Base-by-base conservation (phyloP, 225 moss, liverwort and hornwort species). In the Polytrichum formosum region DNA sequence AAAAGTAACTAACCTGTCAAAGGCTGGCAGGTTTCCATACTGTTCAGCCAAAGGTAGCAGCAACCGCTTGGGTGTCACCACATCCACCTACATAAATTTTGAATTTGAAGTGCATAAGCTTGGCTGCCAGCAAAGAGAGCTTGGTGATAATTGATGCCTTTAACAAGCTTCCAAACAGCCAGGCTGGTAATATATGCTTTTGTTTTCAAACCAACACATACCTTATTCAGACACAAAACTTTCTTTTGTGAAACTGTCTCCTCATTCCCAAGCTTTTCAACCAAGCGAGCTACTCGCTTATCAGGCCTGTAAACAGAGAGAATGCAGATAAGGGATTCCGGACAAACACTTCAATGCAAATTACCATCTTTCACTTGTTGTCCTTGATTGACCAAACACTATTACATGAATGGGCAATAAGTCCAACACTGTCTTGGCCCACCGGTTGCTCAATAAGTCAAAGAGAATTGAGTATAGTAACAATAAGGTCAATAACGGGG, bases 21-120 rank as follows among this genome's bases (percentile, higher is more conserved):
- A 98, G 62, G 87, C 91, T 70, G 92, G 87, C 67, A 85, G 82
- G 53, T 79, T 75, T 55, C 91, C 88, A 73, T 82, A 92, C 55
- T 92, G 88, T 75, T 94, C 91, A 27, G 98, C 98, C 61, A 99
- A 79, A 70, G 98, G 94, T 61, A 99, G 77, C 55, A 94, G 83
- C n/a, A 87, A 78, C 72, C 87, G 84, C 71, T 99, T 99, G 13
- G 92, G 88, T 67, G 87, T 83, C 64, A 98, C 83, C 65, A 92
- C 67, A 72, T 99, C 94, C 65, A 99, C 98, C 88, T 88, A 74
- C 67, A 79, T 23, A 60, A 46, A 46, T 10, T 46, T 46, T 46
- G 13, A 46, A 46, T 16, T 46, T 46, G 3, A 46, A 46, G 13
- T 3, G 13, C 46, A 16, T 16, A 46, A 2, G 13, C 13, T 46